Base-by-base conservation (phyloP, 1,284 basidiomycete species). In the Tilletia setariae region DNA sequence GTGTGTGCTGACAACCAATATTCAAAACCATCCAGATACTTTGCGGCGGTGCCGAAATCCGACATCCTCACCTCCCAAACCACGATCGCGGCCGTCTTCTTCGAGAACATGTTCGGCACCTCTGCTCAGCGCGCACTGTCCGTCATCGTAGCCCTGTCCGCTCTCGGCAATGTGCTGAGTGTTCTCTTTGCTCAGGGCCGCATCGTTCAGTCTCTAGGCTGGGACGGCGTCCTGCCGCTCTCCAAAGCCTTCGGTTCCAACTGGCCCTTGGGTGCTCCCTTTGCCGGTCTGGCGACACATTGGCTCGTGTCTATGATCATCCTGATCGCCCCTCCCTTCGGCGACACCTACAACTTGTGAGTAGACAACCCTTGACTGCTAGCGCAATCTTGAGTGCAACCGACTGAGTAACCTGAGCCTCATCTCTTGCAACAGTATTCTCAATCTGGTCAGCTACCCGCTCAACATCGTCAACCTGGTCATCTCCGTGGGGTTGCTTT, bases 401-500 rank as follows among this genome's bases (percentile, higher is more conserved):
- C n/a, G n/a, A n/a, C n/a, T n/a, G n/a, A n/a, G n/a, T n/a, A n/a
- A n/a, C n/a, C n/a, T n/a, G n/a, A n/a, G n/a, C n/a, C n/a, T n/a
- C n/a, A n/a, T n/a, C n/a, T n/a, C n/a, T n/a, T n/a, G n/a, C n/a
- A n/a, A 53, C 63, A 64, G 63, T 42, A 72, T 72, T 53, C 42
- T 70, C 35, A 65, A 66, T 19, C 65, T 62, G 49, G 67, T 47
- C 30, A 56, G 42, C n/a, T 72, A 32, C 64, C 70, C 56, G 64
- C 67, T 68, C 42, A 77, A 79, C 66, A 71, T 80, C 23, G 75
- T 82, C 73, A 86, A 87, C 76, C 77, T 88, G 2, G 86, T 87
- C 70, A 85, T 89, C 66, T 85, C 88, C 47, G 59, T 86, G 85
- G 88, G 87, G 16, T 83, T 89, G 2, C 87, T 89, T 51, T 25